Percentiles rank a stretch among this genome's conserved stretches.
phyloP scores from a whole-genome alignment of 2,329 filamentous ascomycete genomes.

The Fusarium abutilonis region DNA sequence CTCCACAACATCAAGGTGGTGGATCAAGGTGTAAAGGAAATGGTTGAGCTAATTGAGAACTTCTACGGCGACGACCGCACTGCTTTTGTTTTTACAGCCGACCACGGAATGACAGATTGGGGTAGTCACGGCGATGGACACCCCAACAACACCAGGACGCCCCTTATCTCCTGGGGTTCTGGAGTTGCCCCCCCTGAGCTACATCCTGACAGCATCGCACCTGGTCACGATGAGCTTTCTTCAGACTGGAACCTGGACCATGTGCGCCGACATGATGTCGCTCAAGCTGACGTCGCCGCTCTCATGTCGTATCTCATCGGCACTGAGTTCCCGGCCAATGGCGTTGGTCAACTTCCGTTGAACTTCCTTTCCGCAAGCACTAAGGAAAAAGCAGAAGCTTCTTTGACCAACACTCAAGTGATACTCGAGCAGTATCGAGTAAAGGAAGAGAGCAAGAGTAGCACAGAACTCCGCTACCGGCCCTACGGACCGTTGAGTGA shows the following conservation, averaged over 20 bases:
- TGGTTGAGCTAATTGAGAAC: constrained; percentile 80
- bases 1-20: constrained; percentile 94
- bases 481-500: constrained; percentile 78
- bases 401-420: constrained; percentile 82
- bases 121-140: constrained; percentile 99
- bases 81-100: constrained; percentile 95
- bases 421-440: constrained; percentile 97
- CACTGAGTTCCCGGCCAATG: constrained; percentile 92
- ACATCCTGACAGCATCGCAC: constrained; percentile 64
- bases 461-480: constrained; percentile 77
- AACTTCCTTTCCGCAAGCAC: constrained; percentile 78
- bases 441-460: constrained; percentile 86
- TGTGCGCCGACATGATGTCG: constrained; percentile 87
- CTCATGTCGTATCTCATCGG: constrained; percentile 94
- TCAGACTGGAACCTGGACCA: constrained; percentile 86
- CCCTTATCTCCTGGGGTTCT: constrained; percentile 91
- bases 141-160: constrained; percentile 95
- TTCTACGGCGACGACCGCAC: constrained; percentile 90
- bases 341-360: constrained; percentile 90
- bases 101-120: constrained; percentile 99
- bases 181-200: constrained; percentile 81
- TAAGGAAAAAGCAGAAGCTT: constrained; percentile 83
- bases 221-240: constrained; percentile 92
- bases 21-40: constrained; percentile 87
- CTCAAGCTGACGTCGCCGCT: constrained; percentile 92